Base-by-base conservation (phyloP, 768 basidiomycete species). In the Suillus alpinus region DNA sequence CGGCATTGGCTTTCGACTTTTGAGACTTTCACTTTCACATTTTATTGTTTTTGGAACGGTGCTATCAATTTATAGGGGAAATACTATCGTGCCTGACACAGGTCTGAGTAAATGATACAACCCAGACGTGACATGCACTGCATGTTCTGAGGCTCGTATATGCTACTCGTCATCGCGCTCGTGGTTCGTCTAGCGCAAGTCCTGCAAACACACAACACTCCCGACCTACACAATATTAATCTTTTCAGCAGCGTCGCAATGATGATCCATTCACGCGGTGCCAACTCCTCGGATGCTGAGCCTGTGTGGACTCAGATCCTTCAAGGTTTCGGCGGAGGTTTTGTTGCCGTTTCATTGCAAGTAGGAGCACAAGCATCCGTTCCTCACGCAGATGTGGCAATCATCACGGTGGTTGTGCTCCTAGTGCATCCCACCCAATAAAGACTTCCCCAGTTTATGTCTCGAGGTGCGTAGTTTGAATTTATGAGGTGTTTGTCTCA, bases 251-350 rank as follows among this genome's bases (percentile, higher is more conserved):
- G 88, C 10, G 84, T 85, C 18, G 82, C 81, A 9, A 72, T 89
- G 29, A 91, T 90, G 89, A 82, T 91, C 62, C 82, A 83, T 66
- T 86, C 88, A 4, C 82, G 86, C 18, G 88, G 88, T 14, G 83
- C 86, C 2, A 75, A 83, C 39, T 83, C 78, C 0, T 82, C 78
- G 36, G 77, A 80, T 37, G 78, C 77, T 1, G 83, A 84, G 63
- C 77, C 91, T 32, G 85, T 91, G 5, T 78, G 82, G 73, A 84
- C 82, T 20, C 90, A 92, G 65, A 71, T 91, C 55, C 76, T 92
- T 18, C 89, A 91, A 73, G 90, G 89, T 51, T 74, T 86, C 9
- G 90, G 90, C 18, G 90, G 90, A 16, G 90, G 89, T 16, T 79
- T 91, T 59, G 87, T 88, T 3, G 81, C 82, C 8, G 75, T 85